A percentile compares a stretch with the other conserved stretches of the same genome.
phyloP scores from a whole-genome alignment of 2,329 filamentous ascomycete species.

The Graphiopsis chlorocephala region DNA sequence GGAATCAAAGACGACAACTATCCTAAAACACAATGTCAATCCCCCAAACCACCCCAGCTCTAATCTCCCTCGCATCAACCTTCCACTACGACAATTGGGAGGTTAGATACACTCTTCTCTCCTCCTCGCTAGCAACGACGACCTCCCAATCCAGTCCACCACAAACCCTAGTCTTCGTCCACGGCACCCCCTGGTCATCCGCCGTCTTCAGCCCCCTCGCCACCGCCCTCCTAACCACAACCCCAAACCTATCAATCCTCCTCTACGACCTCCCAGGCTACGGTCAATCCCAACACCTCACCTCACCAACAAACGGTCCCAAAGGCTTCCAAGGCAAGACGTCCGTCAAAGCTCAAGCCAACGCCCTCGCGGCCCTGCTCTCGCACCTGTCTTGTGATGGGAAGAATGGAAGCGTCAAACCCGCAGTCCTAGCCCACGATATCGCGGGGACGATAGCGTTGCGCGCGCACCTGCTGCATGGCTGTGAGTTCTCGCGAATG shows the following conservation, averaged over 20 bases:
- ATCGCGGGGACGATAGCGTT: conserved; percentile 44
- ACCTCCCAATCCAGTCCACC: conserved; percentile 27
- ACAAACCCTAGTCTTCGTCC: conserved; percentile 43
- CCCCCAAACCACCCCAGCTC: neutral
- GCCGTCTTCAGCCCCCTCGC: conserved; percentile 40
- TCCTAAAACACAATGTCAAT: neutral
- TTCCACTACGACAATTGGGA: conserved; percentile 2
- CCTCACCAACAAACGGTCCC: neutral
- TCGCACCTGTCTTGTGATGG: conserved; percentile 31
- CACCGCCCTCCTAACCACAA: conserved; percentile 28
- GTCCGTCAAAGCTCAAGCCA: conserved; percentile 40
- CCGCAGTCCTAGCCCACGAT: conserved; percentile 47
- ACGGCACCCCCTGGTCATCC: conserved; percentile 50
- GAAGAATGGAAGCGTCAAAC: neutral
- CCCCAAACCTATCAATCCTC: conserved; percentile 33
- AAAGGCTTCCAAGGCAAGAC: conserved; percentile 31
- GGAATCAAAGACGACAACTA: neutral
- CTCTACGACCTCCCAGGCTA: conserved; percentile 49
- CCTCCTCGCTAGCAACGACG: conserved; percentile 19
- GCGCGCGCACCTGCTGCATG: conserved; percentile 38
- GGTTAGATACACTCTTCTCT: conserved; percentile 13
- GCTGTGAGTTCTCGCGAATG: neutral
- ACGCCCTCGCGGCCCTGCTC: conserved; percentile 40
- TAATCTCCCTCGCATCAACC: neutral
- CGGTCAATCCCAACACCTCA: conserved; percentile 35